A percentile compares a stretch with the other conserved stretches of the same genome.
phyloP scores from a whole-genome alignment of 2,329 filamentous ascomycete genomes.

The Verticillium dahliae region DNA sequence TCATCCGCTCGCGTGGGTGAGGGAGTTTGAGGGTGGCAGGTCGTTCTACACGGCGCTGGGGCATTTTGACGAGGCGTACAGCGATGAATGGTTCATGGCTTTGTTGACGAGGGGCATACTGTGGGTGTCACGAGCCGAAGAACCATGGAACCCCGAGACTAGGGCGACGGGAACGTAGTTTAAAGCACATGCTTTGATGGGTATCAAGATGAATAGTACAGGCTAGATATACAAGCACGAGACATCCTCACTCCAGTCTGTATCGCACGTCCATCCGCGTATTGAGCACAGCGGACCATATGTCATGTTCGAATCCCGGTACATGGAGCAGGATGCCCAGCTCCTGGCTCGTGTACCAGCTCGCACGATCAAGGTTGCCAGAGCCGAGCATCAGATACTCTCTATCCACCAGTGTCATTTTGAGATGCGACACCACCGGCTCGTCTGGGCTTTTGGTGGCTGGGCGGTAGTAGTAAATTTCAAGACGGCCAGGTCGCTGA shows the following conservation, averaged over 20 bases:
- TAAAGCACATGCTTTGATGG: background rate
- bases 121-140: conserved; percentile 7
- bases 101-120: conserved; percentile 6
- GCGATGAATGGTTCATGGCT: conserved; percentile 18
- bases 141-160: background rate
- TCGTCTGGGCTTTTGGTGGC: conserved; percentile 36
- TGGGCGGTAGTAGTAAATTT: conserved; percentile 51
- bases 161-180: background rate
- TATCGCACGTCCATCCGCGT: conserved; percentile 24
- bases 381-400: conserved; percentile 66
- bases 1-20: conserved; percentile 33
- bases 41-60: conserved; percentile 34
- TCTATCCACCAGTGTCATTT: conserved; percentile 67
- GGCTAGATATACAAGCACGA: background rate
- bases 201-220: background rate
- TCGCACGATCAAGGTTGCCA: conserved; percentile 78
- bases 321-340: conserved; percentile 57
- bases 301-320: conserved; percentile 25
- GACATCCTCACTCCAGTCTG: conserved; percentile 1
- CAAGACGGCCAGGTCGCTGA: conserved; percentile 41
- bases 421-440: conserved; percentile 70
- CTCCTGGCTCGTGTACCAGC: conserved; percentile 84
- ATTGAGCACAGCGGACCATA: conserved; percentile 32
- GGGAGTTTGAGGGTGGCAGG: conserved; percentile 28
- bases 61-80: conserved; percentile 32